A percentile compares a stretch with the other conserved stretches of the same genome.
Conservation (phyloP, 2,329 filamentous ascomycete species). For the Fusarium heterosporum region DNA sequence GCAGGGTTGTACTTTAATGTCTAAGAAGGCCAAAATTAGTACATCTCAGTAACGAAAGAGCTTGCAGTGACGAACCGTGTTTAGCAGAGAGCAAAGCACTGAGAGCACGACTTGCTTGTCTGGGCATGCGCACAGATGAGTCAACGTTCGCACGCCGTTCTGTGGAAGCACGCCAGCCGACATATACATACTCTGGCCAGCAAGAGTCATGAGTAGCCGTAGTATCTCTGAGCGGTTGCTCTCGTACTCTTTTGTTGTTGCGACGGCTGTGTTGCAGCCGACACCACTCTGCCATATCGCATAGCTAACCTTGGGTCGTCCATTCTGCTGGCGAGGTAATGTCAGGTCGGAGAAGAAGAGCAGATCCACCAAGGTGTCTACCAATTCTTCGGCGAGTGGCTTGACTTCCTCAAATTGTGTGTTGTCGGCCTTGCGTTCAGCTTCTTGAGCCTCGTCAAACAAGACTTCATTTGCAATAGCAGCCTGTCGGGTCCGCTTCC, state of each 20-base stretch:
- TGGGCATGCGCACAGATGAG: conserved; percentile 86
- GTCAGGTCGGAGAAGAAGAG: conserved; percentile 94
- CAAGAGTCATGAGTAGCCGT: conserved; percentile 84
- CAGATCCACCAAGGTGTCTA: conserved; percentile 88
- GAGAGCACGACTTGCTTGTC: conserved; percentile 95
- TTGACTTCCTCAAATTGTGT: conserved; percentile 84
- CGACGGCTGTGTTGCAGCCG: conserved; percentile 89
- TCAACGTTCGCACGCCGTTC: conserved; percentile 84
- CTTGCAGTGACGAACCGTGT: conserved; percentile 73
- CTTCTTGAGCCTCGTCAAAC: conserved; percentile 79
- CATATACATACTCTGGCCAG: conserved; percentile 94
- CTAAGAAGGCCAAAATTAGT: conserved; percentile 57
- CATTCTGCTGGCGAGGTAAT: conserved; percentile 76
- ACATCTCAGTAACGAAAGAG: background rate
- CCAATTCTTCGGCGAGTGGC: conserved; percentile 90
- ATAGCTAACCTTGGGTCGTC: conserved; percentile 85
- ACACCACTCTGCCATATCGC: conserved; percentile 99
- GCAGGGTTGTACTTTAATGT: conserved; percentile 96
- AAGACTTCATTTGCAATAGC: conserved; percentile 79
- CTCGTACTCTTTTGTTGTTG: conserved; percentile 91
- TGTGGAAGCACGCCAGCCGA: conserved; percentile 82
- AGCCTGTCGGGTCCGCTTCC: conserved; percentile 76
- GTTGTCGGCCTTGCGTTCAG: conserved; percentile 58
- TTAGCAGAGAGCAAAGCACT: conserved; percentile 89
- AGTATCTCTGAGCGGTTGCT: conserved; percentile 92